A percentile compares a stretch with the other conserved stretches of the same genome.
These are phyloP conservation scores for Psilocybe subaeruginosa DNA, from an alignment of 768 basidiomycete species.

Conservation along the genomic window DNA sequence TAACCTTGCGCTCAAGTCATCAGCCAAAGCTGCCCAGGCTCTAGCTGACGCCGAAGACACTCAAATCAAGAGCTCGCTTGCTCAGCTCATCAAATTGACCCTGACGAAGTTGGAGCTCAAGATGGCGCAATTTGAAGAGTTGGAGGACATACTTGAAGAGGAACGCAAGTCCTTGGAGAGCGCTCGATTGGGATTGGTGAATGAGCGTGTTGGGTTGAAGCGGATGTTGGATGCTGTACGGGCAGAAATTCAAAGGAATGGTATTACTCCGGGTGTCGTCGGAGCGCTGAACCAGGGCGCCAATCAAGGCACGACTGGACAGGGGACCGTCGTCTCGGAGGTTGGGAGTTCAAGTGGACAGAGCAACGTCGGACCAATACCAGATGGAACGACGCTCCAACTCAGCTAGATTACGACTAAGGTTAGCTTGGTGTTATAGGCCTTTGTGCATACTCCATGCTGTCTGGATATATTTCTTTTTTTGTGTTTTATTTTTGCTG, in stretches of 20 bases:
- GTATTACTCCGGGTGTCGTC: conserved; percentile 30
- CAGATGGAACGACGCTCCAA: conserved; percentile 57
- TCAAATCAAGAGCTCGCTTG: conserved; percentile 77
- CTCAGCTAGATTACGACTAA: conserved; percentile 32
- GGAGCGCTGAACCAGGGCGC: conserved; percentile 28
- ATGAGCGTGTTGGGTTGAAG: conserved; percentile 75
- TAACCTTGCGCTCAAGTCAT: conserved; percentile 84
- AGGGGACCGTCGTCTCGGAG: conserved; percentile 60
- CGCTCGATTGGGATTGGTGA: conserved; percentile 76
- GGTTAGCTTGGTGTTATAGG: not conserved
- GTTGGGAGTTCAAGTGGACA: conserved; percentile 51
- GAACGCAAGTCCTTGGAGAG: conserved; percentile 87
- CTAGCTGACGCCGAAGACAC: conserved; percentile 84
- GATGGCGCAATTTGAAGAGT: conserved; percentile 91
- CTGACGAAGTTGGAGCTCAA: conserved; percentile 92
- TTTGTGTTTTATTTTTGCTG: conserved; percentile 9
- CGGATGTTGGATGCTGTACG: conserved; percentile 72
- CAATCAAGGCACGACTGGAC: conserved; percentile 58
- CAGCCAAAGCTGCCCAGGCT: conserved; percentile 79
- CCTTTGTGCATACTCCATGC: not conserved
- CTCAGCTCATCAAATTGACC: conserved; percentile 83
- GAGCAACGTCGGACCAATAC: conserved; percentile 56
- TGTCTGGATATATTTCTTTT: not conserved
- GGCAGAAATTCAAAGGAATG: conserved; percentile 64
- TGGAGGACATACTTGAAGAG: conserved; percentile 90